phyloP scores from a whole-genome alignment of 805 yeast genomes.

The Yarrowia keelungensis region DNA sequence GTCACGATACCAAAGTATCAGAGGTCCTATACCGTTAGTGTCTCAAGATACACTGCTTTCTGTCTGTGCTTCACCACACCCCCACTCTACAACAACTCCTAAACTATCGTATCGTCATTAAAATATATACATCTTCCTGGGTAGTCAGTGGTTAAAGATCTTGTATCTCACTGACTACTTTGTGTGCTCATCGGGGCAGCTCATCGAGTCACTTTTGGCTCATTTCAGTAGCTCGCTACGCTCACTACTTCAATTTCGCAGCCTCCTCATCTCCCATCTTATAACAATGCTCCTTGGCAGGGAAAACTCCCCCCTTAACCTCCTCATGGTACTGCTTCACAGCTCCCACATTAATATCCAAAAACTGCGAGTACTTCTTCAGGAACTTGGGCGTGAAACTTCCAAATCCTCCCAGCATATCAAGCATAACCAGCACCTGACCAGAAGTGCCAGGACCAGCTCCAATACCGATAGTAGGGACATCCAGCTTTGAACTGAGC shows the following conservation, averaged over 20 bases:
- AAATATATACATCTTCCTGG: constrained; percentile 10
- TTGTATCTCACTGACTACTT: no score
- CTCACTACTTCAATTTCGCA: constrained; percentile 51
- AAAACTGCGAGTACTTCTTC: constrained; percentile 66
- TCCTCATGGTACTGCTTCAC: constrained; percentile 64
- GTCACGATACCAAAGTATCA: no score
- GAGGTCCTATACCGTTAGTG: no score
- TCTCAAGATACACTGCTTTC: no score
- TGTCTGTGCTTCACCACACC: no score
- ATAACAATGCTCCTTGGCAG: constrained; percentile 71
- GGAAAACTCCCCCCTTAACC: constrained; percentile 64
- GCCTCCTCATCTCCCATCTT: constrained; percentile 70
- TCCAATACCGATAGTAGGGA: constrained; percentile 96
- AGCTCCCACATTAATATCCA: constrained; percentile 58
- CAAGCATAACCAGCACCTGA: constrained; percentile 88
- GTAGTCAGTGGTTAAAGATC: background rate
- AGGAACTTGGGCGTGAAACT: constrained; percentile 73
- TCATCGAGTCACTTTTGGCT: background rate
- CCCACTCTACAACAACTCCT: background rate
- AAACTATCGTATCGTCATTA: constrained; percentile 27
- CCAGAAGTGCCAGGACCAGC: constrained; percentile 87
- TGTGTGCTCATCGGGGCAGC: no score
- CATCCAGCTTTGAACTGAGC: constrained; percentile 63
- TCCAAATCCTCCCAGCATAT: constrained; percentile 71
- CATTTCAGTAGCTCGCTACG: background rate